phyloP scores from a whole-genome alignment of 2,329 filamentous ascomycete genomes.

The Chaetomium globosum region DNA sequence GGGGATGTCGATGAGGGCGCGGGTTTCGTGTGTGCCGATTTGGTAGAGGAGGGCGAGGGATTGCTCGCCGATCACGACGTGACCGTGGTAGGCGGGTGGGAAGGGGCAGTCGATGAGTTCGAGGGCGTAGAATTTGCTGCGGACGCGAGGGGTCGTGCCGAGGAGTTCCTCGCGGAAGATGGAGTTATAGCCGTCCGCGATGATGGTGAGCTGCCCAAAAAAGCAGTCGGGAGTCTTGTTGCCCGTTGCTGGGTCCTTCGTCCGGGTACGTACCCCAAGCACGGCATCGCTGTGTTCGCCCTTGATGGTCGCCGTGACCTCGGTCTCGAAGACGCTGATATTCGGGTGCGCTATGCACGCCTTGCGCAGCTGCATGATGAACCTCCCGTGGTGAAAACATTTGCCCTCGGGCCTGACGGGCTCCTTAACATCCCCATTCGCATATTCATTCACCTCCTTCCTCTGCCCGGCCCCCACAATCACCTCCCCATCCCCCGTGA shows the following conservation, averaged over 20 bases:
- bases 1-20: slow-evolving; percentile 86
- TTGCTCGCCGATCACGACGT: slow-evolving; percentile 80
- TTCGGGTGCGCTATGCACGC: slow-evolving; percentile 76
- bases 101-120: slow-evolving; percentile 87
- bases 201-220: slow-evolving; percentile 84
- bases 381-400: slow-evolving; percentile 91
- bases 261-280: slow-evolving; percentile 78
- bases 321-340: slow-evolving; percentile 88
- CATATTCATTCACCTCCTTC: slow-evolving; percentile 26
- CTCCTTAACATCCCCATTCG: slow-evolving; percentile 22
- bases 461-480: slow-evolving; percentile 15
- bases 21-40: slow-evolving; percentile 92
- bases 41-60: slow-evolving; percentile 89
- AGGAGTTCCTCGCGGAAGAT: slow-evolving; percentile 85
- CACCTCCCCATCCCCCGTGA: slow-evolving; percentile 53
- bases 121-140: slow-evolving; percentile 89
- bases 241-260: slow-evolving; percentile 59
- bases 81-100: slow-evolving; percentile 74
- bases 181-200: slow-evolving; percentile 89
- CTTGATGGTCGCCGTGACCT: slow-evolving; percentile 74
- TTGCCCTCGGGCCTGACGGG: slow-evolving; percentile 67
- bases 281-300: slow-evolving; percentile 70
- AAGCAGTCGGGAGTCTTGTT: slow-evolving; percentile 70
- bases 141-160: slow-evolving; percentile 65
- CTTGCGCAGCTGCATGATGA: slow-evolving; percentile 78